Evolutionary conservation across 345 rosid genomes (phyloP).

Genomic region (Eucalyptus tenuipes): DNA sequence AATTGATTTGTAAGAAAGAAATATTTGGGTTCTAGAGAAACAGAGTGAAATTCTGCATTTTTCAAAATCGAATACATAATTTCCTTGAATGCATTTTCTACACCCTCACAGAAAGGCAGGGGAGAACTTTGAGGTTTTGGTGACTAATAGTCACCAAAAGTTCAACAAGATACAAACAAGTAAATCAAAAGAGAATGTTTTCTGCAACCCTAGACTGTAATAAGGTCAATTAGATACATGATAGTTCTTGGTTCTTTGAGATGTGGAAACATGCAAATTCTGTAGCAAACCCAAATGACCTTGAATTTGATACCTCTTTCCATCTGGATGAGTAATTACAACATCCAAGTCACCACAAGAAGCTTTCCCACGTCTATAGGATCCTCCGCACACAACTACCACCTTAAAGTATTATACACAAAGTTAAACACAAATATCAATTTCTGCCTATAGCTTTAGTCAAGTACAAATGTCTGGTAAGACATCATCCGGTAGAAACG

Average conservation of each 20-base stretch:
- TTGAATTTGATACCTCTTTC: slow-evolving; percentile 41
- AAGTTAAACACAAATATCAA: not conserved
- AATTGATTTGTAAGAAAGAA: not conserved
- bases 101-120: not conserved
- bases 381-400: slow-evolving; percentile 77
- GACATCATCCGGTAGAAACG: not conserved
- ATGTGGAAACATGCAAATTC: not conserved
- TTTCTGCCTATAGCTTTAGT: not conserved
- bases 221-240: not conserved
- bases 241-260: not conserved
- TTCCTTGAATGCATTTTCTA: not conserved
- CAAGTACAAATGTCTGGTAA: not conserved
- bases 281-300: not conserved
- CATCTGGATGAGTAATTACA: slow-evolving; percentile 81
- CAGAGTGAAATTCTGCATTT: not conserved
- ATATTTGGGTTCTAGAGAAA: not conserved
- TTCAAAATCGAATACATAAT: not conserved
- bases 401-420: slow-evolving; percentile 25
- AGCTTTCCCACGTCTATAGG: slow-evolving; percentile 93
- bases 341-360: slow-evolving; percentile 91
- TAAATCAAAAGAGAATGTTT: not conserved
- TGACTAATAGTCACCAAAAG: not conserved
- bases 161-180: not conserved
- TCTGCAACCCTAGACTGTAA: not conserved
- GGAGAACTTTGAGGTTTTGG: not conserved